Conservation (phyloP, 1,284 basidiomycete species). For the Ceratobasidium theobromae region DNA sequence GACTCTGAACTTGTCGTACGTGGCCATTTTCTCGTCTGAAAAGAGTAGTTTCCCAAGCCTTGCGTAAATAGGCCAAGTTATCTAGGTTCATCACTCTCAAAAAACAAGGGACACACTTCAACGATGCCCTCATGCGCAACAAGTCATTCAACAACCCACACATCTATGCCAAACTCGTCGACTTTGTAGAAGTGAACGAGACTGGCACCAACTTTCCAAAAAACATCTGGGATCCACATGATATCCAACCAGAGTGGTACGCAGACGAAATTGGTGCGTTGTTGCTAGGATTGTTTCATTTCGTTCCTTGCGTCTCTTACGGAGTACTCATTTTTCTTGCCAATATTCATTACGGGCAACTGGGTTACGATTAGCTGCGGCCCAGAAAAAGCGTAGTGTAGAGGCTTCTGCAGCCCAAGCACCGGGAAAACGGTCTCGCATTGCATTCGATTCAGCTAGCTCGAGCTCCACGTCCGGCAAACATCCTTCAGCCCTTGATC, state of each 20-base stretch:
- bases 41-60: too few species aligned
- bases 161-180: conserved; percentile 88
- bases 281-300: neutral
- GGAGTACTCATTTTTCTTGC: too few species aligned
- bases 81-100: conserved; percentile 75
- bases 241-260: conserved; percentile 64
- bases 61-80: conserved; percentile 64
- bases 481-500: conserved; percentile 7
- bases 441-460: conserved; percentile 52
- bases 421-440: conserved; percentile 55
- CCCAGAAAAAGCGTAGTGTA: conserved; percentile 62
- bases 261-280: conserved; percentile 67
- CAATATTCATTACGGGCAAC: too few species aligned
- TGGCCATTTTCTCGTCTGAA: conserved; percentile 13
- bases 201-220: conserved; percentile 75
- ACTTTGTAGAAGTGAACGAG: conserved; percentile 89
- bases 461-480: conserved; percentile 18
- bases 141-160: conserved; percentile 94
- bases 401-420: conserved; percentile 54
- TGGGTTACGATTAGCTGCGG: too few species aligned
- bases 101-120: conserved; percentile 83
- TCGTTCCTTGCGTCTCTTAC: neutral
- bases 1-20: conserved; percentile 65
- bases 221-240: conserved; percentile 67
- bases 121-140: conserved; percentile 87